Evolutionary conservation across 2,329 filamentous ascomycete species (phyloP).

Genomic region (Fusarium oxysporum): DNA sequence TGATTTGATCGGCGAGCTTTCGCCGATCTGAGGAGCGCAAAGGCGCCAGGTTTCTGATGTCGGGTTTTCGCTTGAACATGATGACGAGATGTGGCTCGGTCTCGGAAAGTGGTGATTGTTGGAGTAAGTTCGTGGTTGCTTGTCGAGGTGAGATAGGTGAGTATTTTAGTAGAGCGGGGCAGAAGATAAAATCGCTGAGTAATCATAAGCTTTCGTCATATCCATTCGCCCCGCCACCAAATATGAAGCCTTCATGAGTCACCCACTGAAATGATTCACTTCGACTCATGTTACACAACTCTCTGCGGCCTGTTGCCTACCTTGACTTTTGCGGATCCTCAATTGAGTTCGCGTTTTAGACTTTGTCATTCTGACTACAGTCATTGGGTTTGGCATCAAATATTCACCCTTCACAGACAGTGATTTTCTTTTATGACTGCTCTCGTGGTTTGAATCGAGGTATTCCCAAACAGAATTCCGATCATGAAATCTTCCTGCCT

Average conservation of each 20-base stretch:
- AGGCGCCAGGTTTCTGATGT: conserved; percentile 40
- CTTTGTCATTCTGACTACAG: too few species aligned
- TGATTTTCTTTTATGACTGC: too few species aligned
- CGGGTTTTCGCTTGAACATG: conserved; percentile 42
- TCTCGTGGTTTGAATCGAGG: neutral
- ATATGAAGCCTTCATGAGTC: neutral
- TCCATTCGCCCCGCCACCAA: neutral
- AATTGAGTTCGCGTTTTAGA: rapidly evolving
- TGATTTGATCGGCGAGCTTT: conserved; percentile 41
- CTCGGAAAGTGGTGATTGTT: too few species aligned
- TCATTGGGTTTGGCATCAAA: neutral
- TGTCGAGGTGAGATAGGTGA: neutral
- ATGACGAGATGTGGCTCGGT: neutral
- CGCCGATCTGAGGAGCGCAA: conserved; percentile 41
- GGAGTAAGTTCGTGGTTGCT: neutral
- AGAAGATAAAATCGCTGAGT: conserved; percentile 7
- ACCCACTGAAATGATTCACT: neutral
- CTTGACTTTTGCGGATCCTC: rapidly evolving
- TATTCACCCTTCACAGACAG: neutral
- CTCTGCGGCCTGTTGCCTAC: neutral
- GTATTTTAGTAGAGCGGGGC: conserved; percentile 21
- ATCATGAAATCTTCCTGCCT: neutral
- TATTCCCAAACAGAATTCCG: neutral
- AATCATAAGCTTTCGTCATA: conserved; percentile 22
- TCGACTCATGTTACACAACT: neutral